Evolutionary conservation across 768 basidiomycete species (phyloP).

Genomic region (Inosperma sp.): DNA sequence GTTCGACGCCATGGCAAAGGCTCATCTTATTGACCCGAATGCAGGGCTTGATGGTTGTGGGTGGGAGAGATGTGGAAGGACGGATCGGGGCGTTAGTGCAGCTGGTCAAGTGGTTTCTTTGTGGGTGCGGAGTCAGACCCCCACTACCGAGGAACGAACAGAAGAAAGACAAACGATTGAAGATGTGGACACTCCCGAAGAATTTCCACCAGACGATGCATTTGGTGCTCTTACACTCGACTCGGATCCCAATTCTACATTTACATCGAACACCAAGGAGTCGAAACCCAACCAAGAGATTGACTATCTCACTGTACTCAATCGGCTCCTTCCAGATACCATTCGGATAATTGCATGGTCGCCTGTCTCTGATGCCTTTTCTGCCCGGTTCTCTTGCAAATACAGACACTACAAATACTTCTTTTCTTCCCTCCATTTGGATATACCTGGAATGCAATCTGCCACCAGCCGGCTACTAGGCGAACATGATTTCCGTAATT

Average conservation of each 20-base stretch:
- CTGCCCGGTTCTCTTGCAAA: slow-evolving; percentile 82
- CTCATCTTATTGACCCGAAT: slow-evolving; percentile 69
- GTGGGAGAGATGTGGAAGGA: slow-evolving; percentile 90
- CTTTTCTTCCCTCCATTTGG: slow-evolving; percentile 66
- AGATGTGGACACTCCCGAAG: slow-evolving; percentile 5
- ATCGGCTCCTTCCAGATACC: slow-evolving; percentile 81
- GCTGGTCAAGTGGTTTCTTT: slow-evolving; percentile 91
- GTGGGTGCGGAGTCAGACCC: slow-evolving; percentile 76
- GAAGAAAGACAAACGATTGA: slow-evolving; percentile 8
- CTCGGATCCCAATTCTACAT: slow-evolving; percentile 15
- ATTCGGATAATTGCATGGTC: slow-evolving; percentile 95
- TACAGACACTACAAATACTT: slow-evolving; percentile 98
- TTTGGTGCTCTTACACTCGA: slow-evolving; percentile 35
- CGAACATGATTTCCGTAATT: slow-evolving; percentile 92
- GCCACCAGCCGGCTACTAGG: slow-evolving; percentile 73
- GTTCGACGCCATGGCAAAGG: slow-evolving; percentile 72
- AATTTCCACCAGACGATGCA: slow-evolving; percentile 33
- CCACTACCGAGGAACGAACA: slow-evolving; percentile 17
- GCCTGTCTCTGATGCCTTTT: slow-evolving; percentile 72
- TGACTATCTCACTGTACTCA: slow-evolving; percentile 75
- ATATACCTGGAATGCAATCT: slow-evolving; percentile 69
- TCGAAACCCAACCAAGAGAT: slow-evolving; percentile 45
- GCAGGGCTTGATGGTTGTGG: slow-evolving; percentile 80
- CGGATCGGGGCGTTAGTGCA: slow-evolving; percentile 92
- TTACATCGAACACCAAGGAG: slow-evolving; percentile 11